Evolutionary conservation across 352 stramenopile species (phyloP), one percentile per base, ranked within the genome.

Genomic region (Phytopythium oedochilum): DNA sequence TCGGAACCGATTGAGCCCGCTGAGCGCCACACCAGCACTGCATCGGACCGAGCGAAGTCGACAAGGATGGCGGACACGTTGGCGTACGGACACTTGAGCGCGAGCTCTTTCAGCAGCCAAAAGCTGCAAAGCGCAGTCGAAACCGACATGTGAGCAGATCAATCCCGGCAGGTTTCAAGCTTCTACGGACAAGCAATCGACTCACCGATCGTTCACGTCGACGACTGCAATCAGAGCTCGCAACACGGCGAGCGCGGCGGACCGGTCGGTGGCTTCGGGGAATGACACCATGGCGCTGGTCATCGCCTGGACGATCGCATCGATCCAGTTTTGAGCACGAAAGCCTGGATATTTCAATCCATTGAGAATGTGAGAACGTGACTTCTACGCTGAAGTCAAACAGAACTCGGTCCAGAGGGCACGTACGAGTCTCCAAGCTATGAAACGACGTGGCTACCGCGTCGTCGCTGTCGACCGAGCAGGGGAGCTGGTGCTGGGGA

Each of bases 231-330:
- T 39, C 2, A 92, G 36, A 4, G 55, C 36, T 34, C 70, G 70
- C 11, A 90, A 55, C 2, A 71, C 62, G 5, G 5, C 23, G 5
- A 92, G 63, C 3, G 71, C 56, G 36, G 63, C 36, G 17, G 73
- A 66, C 20, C 77, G 73, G 14, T 87, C 68, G 0, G 29, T 63
- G 15, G 63, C 43, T 3, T 88, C 70, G 20, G 67, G 59, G 53
- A 82, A 80, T 18, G 77, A 83, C 9, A 92, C 70, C 73, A 92
- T 89, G n/a, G 72, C 69, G 22, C 86, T 89, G 2, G 77, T 86
- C 20, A 80, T 63, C 2, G 86, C 68, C 53, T 92, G 72, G 20
- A 88, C 61, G 15, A 89, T 54, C 11, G 73, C 65, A 44, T 68
- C 71, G 11, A 89, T 53, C 82, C 79, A 89, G 51, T 88, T 75